Conservation (phyloP, 192 early-diverging fungal genomes). For the Chytriomyces hyalinus region DNA sequence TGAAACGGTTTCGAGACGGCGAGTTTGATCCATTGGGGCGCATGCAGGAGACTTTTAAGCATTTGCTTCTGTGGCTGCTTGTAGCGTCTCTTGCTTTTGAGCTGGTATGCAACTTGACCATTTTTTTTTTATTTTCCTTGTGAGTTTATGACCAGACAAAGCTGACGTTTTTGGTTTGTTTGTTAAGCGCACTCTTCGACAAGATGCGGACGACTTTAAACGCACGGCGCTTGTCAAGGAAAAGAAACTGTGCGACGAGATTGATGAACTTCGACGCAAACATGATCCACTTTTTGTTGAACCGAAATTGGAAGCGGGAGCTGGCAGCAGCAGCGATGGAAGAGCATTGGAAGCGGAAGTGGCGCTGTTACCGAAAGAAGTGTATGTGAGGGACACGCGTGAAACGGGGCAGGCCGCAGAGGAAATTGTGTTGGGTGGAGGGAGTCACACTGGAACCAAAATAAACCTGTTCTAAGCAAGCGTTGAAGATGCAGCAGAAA, state of each 20-base stretch:
- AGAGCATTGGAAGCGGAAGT: too few species aligned
- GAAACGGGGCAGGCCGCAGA: too few species aligned
- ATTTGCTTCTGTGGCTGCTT: constrained; percentile 14
- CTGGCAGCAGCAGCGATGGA: neutral
- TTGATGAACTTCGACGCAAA: constrained; percentile 2
- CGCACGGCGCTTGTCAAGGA: constrained; percentile 9
- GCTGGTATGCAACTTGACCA: neutral
- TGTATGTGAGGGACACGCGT: too few species aligned
- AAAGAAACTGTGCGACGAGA: neutral
- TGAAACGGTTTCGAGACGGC: constrained; percentile 5
- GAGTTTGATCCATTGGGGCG: constrained; percentile 24
- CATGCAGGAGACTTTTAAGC: constrained; percentile 8
- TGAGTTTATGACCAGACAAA: too few species aligned
- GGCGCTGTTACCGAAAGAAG: too few species aligned
- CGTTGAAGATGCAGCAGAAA: too few species aligned
- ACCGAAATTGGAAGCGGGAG: neutral
- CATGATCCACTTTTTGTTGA: constrained; percentile 11
- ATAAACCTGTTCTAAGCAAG: too few species aligned
- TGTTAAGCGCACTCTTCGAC: neutral
- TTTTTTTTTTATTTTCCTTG: too few species aligned
- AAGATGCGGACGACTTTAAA: constrained; percentile 28
- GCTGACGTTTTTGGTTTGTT: too few species aligned
- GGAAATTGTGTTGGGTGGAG: too few species aligned
- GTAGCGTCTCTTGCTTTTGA: constrained; percentile 16
- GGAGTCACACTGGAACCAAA: too few species aligned